Conservation (phyloP, 2,329 filamentous ascomycete species). For the Grosmannia serpens region DNA sequence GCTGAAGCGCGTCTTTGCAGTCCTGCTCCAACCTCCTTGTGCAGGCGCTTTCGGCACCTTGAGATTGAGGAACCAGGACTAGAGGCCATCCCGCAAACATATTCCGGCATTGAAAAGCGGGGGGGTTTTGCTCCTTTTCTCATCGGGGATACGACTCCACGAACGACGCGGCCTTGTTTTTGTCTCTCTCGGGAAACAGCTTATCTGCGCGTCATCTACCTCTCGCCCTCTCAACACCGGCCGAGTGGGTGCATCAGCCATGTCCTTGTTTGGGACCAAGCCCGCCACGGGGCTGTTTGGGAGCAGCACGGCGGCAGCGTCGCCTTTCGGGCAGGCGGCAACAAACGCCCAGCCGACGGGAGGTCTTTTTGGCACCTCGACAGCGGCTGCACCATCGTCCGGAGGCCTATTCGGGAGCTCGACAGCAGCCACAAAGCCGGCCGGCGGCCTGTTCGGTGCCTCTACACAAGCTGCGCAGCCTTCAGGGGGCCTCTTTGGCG, state of each 20-base stretch:
- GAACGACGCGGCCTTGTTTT: neutral
- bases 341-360: neutral
- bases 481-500: conserved; percentile 6
- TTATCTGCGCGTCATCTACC: neutral
- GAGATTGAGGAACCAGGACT: neutral
- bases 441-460: conserved; percentile 20
- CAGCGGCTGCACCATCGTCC: neutral
- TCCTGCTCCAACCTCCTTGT: neutral
- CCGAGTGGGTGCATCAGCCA: neutral
- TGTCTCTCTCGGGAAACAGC: neutral
- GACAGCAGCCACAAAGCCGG: conserved; percentile 15
- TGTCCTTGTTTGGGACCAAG: conserved; percentile 14
- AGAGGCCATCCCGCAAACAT: neutral
- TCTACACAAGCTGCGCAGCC: conserved; percentile 4
- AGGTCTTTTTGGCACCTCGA: neutral
- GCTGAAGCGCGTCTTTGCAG: neutral
- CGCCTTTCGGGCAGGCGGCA: conserved; percentile 1
- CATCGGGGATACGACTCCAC: neutral
- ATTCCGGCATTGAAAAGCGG: neutral
- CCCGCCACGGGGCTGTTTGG: conserved; percentile 5
- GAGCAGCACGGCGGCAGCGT: neutral
- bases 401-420: conserved; percentile 25
- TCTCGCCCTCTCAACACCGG: neutral
- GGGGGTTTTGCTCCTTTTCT: neutral
- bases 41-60: neutral